A percentile compares a stretch with the other conserved stretches of the same genome.
Conservation (phyloP, 73 alveolate genomes). For the Stentor coeruleus region DNA sequence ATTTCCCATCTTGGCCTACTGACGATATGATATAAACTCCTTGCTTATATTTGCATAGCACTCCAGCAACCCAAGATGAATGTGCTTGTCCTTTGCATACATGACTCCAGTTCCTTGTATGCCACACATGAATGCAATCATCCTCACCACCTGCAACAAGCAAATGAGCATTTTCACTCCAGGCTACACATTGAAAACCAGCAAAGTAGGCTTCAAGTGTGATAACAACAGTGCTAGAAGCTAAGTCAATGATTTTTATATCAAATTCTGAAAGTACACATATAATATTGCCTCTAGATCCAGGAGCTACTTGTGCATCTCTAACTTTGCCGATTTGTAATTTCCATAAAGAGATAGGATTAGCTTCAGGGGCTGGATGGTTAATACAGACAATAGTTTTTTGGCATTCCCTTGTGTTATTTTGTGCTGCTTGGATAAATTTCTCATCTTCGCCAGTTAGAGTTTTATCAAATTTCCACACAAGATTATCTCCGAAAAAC, state of each 20-base stretch:
- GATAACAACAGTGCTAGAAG: neutral
- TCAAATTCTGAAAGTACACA: too few relatives aligned
- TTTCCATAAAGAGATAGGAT: neutral
- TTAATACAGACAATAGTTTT: neutral
- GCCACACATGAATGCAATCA: conserved; percentile 14
- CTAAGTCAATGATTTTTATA: neutral
- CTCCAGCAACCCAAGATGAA: neutral
- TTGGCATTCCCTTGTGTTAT: neutral
- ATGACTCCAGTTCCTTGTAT: neutral
- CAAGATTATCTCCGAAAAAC: neutral
- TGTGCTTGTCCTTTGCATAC: conserved; percentile 1
- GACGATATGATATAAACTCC: neutral
- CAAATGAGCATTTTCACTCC: neutral
- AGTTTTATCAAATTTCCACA: neutral
- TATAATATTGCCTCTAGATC: neutral
- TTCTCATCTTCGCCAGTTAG: neutral
- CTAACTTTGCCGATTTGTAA: neutral
- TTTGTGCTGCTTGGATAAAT: neutral
- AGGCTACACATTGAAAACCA: neutral
- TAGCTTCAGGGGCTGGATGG: neutral
- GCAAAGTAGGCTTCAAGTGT: conserved; percentile 14
- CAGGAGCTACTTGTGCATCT: neutral
- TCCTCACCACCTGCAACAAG: conserved; percentile 18
- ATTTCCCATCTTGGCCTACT: conserved; percentile 21
- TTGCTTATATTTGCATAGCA: neutral